Conservation (phyloP, 2,329 filamentous ascomycete species). For the Pestalotiopsis sp. region DNA sequence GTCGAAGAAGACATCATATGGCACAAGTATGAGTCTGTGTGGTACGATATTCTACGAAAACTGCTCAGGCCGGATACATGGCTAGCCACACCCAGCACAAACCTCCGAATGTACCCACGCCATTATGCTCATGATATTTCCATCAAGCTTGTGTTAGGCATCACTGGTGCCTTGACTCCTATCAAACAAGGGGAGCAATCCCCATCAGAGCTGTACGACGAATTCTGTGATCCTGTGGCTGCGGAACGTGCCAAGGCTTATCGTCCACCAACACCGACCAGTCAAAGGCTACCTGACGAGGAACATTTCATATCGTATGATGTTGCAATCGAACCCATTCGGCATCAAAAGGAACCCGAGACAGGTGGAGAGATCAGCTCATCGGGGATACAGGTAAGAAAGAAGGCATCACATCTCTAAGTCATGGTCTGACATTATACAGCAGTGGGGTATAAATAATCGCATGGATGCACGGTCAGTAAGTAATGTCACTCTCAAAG, state of each 20-base stretch:
- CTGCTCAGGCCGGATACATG: not conserved
- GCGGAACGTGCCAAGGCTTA: not conserved
- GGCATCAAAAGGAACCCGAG: too few relatives aligned
- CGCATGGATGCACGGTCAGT: too few relatives aligned
- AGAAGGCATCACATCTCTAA: too few relatives aligned
- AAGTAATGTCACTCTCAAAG: too few relatives aligned
- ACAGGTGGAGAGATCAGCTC: too few relatives aligned
- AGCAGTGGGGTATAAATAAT: too few relatives aligned
- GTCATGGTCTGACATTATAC: too few relatives aligned
- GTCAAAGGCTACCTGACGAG: not conserved
- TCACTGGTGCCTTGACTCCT: not conserved
- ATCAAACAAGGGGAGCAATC: not conserved
- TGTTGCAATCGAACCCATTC: too few relatives aligned
- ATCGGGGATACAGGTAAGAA: too few relatives aligned
- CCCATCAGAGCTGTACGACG: not conserved
- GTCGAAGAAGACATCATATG: not conserved
- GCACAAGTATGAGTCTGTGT: not conserved
- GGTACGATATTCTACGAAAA: not conserved
- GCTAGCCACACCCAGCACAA: not conserved
- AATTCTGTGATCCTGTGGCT: not conserved
- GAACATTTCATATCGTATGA: too few relatives aligned
- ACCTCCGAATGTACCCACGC: not conserved
- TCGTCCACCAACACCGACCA: not conserved
- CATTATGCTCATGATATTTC: not conserved
- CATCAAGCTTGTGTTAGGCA: not conserved